Evolutionary conservation across 2,329 filamentous ascomycete genomes (phyloP).

Genomic region (Chaetomiaceae sp.): DNA sequence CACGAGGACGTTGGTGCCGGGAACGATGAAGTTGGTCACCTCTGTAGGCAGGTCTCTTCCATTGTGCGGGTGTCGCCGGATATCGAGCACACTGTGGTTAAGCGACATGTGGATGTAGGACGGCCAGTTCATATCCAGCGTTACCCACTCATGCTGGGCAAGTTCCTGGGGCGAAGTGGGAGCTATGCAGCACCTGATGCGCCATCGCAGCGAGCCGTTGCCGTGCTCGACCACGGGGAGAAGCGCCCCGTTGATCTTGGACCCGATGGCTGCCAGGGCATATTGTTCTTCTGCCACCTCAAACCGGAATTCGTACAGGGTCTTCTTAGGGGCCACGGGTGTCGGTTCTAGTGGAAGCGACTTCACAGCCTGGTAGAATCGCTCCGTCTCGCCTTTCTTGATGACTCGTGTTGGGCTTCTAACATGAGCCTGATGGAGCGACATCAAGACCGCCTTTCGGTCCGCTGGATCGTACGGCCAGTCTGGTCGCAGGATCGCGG

Average conservation of each 20-base stretch:
- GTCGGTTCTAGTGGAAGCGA: constrained; percentile 46
- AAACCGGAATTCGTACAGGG: constrained; percentile 45
- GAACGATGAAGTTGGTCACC: constrained; percentile 55
- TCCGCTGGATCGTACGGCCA: constrained; percentile 40
- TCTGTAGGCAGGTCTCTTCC: constrained; percentile 73
- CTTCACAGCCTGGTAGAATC: constrained; percentile 55
- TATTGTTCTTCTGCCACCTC: constrained; percentile 22
- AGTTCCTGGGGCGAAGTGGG: constrained; percentile 25
- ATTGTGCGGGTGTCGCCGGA: constrained; percentile 65
- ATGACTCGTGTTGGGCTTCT: constrained; percentile 46
- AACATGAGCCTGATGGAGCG: constrained; percentile 43
- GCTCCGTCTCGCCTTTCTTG: constrained; percentile 26
- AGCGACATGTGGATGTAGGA: constrained; percentile 62
- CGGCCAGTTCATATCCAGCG: constrained; percentile 66
- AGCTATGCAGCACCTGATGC: constrained; percentile 59
- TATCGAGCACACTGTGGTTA: constrained; percentile 54
- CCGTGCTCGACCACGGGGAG: constrained; percentile 38
- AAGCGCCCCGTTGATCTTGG: constrained; percentile 20
- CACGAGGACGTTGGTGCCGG: constrained; percentile 58
- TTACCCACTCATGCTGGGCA: constrained; percentile 54
- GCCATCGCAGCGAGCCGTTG: constrained; percentile 56
- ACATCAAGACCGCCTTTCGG: constrained; percentile 36
- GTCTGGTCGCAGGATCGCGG: constrained; percentile 30
- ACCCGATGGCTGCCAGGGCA: constrained; percentile 30
- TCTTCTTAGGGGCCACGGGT: constrained; percentile 31